Base-by-base conservation (phyloP, 768 basidiomycete species). In the Tulasnella sp. region DNA sequence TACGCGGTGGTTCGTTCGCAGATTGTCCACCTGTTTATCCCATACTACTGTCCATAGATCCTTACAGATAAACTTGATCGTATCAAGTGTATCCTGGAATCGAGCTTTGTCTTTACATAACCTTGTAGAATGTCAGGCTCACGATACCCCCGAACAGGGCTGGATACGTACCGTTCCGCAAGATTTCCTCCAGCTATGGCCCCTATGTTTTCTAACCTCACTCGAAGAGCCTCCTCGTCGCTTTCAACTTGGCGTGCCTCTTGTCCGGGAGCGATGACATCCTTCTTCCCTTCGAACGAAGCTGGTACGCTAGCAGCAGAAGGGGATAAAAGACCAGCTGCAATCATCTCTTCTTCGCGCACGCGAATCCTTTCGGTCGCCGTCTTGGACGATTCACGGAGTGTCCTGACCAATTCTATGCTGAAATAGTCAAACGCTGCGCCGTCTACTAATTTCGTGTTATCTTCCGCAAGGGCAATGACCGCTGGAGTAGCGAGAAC, bases 11-110 rank as follows among this genome's bases (percentile, higher is more conserved):
- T 97, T 97, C 14, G 92, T 97, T 42, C 92, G 79, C 58, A 97
- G 71, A 68, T 97, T 97, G 65, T 96, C 92, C 1, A 96, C 88
- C 67, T 94, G 93, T 66, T 93, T 93, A 51, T 91, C 86, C 83
- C 88, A 96, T 56, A 84, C 85, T 19, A 83, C 80, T 0, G 80
- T 74, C 88, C 92, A 97, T n/a, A 97, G 71, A 57, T 97, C 92
- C 66, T 97, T 97, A 72, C 92, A 97, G 57, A 97, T 77, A 65
- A 96, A 96, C 68, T 97, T 96, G 71, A 97, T 82, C 8, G 79
- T 82, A 60, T 97, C 93, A 6, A 97, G 74, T 0, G 89, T 85
- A 66, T 93, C 86, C 0, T 79, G 69, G 57, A 94, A 87, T 52
- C 86, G 74, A 31, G 80, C 73, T 62, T 83, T 74, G 60, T 88